phyloP scores from a whole-genome alignment of 345 rosid genomes.

The Balakata baccata region DNA sequence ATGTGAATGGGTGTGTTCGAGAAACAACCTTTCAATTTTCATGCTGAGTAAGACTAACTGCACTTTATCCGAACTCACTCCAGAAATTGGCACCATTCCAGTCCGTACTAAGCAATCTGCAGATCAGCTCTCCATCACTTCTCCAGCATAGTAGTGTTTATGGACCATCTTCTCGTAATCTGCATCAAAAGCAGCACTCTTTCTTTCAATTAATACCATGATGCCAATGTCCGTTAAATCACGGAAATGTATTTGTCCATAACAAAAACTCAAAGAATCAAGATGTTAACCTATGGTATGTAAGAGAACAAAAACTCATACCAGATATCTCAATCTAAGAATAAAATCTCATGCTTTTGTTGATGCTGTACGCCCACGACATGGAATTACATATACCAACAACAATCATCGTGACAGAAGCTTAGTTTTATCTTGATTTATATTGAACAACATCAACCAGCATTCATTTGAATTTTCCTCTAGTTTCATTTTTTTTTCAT shows the following conservation, averaged over 20 bases:
- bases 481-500: too few species aligned
- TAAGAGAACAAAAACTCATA: not conserved
- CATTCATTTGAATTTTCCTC: not conserved
- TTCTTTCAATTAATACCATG: not conserved
- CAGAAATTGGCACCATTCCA: too few species aligned
- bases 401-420: not conserved
- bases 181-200: not conserved
- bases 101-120: not conserved
- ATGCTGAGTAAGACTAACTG: too few species aligned
- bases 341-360: not conserved
- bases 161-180: conserved; percentile 20
- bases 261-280: not conserved
- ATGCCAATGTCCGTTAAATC: not conserved
- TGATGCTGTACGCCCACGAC: not conserved
- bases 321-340: not conserved
- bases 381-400: not conserved
- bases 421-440: not conserved
- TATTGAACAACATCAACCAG: too few species aligned
- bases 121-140: conserved; percentile 34
- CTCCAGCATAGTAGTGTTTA: conserved; percentile 29
- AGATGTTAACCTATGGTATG: not conserved
- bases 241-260: too few species aligned
- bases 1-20: too few species aligned
- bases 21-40: too few species aligned
- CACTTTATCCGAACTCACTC: too few species aligned